Evolutionary conservation across 2,329 filamentous ascomycete species (phyloP), one percentile per base, ranked within the genome.

Genomic region (Aspergillus sp.): DNA sequence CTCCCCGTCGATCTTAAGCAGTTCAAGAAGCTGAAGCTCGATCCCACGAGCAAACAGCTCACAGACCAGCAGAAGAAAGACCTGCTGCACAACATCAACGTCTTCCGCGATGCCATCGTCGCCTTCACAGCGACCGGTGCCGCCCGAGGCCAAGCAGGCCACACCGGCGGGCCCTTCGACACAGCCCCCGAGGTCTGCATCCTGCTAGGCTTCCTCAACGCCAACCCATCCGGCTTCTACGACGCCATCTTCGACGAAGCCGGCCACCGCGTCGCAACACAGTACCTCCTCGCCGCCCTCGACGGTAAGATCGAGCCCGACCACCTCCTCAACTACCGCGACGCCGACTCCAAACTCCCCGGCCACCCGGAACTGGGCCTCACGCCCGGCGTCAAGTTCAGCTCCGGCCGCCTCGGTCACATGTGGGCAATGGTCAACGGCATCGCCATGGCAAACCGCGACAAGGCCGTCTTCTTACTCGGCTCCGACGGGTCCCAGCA

Each of bases 401-500:
- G 73, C 59, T 76, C 74, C 18, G 74, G 74, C 49, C 72, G 74
- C 36, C 65, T 76, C 7, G 74, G 74, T 11, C 74, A 76, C 60
- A 69, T 76, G 67, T 76, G 74, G 74, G 68, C 62, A 5, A 70
- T 75, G 64, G 67, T 73, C 12, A 76, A 76, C 54, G 74, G 74
- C 34, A 70, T 76, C 20, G 62, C 69, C 34, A 68, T 76, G 69
- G 72, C 72, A 17, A 69, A 74, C 62, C 62, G 64, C 39, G 68
- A 70, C 13, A 76, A 76, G 65, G 70, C 68, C 8, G 62, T 76
- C 13, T 60, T 76, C 17, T 48, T 76, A 53, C 58, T 76, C 34
- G 74, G 74, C 20, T 76, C 74, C 0, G 74, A 76, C 58, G 74
- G 74, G 15, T 74, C 73, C n/a, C 73, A 76, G 57, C 73, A 76